These are phyloP conservation scores for Pseudocercospora cruenta DNA, from an alignment of 2,329 filamentous ascomycete genomes.

Conservation along the genomic window DNA sequence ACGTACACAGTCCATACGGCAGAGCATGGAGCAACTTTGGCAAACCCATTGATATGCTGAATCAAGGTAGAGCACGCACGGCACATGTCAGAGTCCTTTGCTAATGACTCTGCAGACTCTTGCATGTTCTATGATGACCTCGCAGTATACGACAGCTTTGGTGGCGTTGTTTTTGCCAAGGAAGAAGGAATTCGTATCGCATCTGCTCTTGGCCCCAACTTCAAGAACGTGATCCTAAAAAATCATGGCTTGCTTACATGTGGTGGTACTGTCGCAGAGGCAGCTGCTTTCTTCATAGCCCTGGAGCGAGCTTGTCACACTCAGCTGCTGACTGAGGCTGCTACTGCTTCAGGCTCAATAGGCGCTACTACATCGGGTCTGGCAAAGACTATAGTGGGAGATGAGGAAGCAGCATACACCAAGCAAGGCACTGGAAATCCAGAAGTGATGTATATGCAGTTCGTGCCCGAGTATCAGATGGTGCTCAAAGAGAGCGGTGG, in stretches of 20 bases:
- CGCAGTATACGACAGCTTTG: constrained; percentile 45
- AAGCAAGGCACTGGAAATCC: constrained; percentile 28
- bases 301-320: constrained; percentile 46
- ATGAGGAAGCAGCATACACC: constrained; percentile 41
- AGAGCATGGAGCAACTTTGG: constrained; percentile 49
- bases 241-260: constrained; percentile 47
- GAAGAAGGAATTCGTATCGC: constrained; percentile 52
- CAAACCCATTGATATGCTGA: constrained; percentile 47
- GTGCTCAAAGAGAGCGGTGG: constrained; percentile 5
- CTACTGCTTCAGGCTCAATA: constrained; percentile 13
- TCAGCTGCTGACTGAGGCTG: constrained; percentile 44
- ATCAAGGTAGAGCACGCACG: constrained; percentile 33
- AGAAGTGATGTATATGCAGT: constrained; percentile 14
- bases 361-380: constrained; percentile 33
- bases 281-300: constrained; percentile 46
- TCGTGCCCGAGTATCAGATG: constrained; percentile 13
- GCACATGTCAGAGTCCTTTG: too few relatives aligned
- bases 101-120: constrained; percentile 33
- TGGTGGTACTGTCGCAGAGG: constrained; percentile 43
- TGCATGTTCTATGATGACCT: constrained; percentile 45
- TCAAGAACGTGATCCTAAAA: constrained; percentile 44
- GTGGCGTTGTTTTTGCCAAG: constrained; percentile 47
- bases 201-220: constrained; percentile 37
- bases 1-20: constrained; percentile 48
- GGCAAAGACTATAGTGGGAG: constrained; percentile 40